Conservation (phyloP, 495 filamentous ascomycete genomes). For the Lasiosphaeria hispida region DNA sequence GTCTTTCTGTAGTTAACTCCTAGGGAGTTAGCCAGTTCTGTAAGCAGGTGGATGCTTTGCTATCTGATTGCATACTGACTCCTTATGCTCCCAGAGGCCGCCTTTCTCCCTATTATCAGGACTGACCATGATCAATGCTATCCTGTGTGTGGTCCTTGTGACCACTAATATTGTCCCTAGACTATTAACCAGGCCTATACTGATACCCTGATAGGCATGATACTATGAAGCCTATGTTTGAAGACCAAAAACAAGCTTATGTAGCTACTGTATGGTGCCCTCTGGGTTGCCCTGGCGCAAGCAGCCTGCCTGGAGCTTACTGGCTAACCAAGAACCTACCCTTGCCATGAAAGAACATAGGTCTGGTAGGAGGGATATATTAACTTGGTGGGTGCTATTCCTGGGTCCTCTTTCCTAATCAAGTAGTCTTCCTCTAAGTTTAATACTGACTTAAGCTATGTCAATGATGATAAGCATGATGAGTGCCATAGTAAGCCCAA, state of each 20-base stretch:
- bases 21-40: conserved; percentile 7
- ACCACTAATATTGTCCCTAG: conserved; percentile 1
- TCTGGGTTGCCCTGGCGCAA: conserved; percentile 10
- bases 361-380: conserved; percentile 4
- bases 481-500: conserved; percentile 9
- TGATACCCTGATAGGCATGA: background rate
- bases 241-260: conserved; percentile 13
- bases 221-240: conserved; percentile 6
- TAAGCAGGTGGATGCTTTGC: conserved; percentile 11
- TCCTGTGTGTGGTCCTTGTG: conserved; percentile 7
- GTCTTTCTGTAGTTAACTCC: conserved; percentile 4
- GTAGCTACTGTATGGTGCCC: conserved; percentile 5
- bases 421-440: conserved; percentile 8
- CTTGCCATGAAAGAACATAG: conserved; percentile 6
- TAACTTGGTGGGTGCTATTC: conserved; percentile 3
- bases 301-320: background rate
- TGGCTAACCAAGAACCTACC: conserved; percentile 3
- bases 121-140: conserved; percentile 4
- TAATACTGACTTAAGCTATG: conserved; percentile 1
- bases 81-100: conserved; percentile 4
- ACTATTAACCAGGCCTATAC: conserved; percentile 4
- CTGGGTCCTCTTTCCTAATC: conserved; percentile 7
- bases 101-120: conserved; percentile 6
- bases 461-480: conserved; percentile 10
- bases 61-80: conserved; percentile 13